Percentiles rank a stretch among this genome's conserved stretches.
Conservation (phyloP, 2,329 filamentous ascomycete species). For the Fusarium lyarnte region DNA sequence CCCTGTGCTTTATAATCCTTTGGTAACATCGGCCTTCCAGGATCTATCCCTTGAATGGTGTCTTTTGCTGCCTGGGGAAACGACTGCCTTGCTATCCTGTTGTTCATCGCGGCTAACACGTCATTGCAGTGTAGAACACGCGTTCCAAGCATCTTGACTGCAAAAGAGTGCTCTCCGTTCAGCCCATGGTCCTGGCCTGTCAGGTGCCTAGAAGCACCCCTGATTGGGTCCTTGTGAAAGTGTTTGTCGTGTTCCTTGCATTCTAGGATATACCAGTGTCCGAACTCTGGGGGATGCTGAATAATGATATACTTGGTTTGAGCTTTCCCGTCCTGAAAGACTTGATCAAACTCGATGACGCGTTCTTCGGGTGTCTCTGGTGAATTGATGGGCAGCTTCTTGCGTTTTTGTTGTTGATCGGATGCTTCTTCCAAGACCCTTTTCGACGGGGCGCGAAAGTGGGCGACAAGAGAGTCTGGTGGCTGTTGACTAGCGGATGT, state of each 20-base stretch:
- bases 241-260: conserved; percentile 2
- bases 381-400: rapidly evolving
- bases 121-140: neutral
- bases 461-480: rapidly evolving
- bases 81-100: rapidly evolving
- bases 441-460: neutral
- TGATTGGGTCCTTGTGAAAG: neutral
- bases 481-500: rapidly evolving
- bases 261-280: conserved; percentile 12
- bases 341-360: neutral
- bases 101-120: neutral
- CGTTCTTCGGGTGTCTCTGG: rapidly evolving
- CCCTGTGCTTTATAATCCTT: rapidly evolving
- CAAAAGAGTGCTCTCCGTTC: rapidly evolving
- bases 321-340: conserved; percentile 13
- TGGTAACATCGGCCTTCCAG: too few species aligned
- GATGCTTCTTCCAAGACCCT: rapidly evolving
- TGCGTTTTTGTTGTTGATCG: neutral
- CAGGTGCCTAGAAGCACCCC: neutral
- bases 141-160: rapidly evolving
- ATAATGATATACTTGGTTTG: neutral
- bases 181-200: rapidly evolving
- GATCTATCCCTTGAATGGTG: neutral
- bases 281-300: neutral
- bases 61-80: rapidly evolving